A percentile compares a stretch with the other conserved stretches of the same genome.
These are phyloP conservation scores for Candida parachauliodes DNA, from an alignment of 805 yeast genomes.

Conservation along the genomic window DNA sequence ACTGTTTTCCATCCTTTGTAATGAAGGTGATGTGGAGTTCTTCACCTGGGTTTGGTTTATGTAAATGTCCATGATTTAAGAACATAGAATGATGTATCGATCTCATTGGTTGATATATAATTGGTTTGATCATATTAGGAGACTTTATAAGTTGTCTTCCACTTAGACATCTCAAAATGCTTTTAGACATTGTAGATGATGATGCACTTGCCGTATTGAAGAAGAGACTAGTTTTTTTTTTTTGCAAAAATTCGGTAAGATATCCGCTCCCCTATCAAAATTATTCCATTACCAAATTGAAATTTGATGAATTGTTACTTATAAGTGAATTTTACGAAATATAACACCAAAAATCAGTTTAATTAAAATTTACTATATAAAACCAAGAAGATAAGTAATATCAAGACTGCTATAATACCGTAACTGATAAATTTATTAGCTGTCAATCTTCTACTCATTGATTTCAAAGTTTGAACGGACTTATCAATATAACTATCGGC, in stretches of 20 bases:
- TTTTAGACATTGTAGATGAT: neutral
- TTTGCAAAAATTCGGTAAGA: conserved; percentile 1
- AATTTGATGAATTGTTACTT: neutral
- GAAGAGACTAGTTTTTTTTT: neutral
- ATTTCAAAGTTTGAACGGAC: conserved; percentile 76
- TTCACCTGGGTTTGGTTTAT: conserved; percentile 90
- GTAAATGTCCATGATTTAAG: conserved; percentile 74
- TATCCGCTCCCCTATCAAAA: conserved; percentile 6
- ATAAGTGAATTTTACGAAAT: no score
- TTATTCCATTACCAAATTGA: neutral
- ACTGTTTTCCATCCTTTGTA: conserved; percentile 85
- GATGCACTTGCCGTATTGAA: neutral
- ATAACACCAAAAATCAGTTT: conserved; percentile 26
- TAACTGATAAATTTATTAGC: conserved; percentile 88
- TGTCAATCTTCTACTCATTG: conserved; percentile 90
- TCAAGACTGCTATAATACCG: conserved; percentile 85
- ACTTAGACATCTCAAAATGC: neutral
- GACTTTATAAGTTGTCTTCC: neutral
- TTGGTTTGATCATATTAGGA: neutral
- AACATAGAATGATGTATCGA: conserved; percentile 15
- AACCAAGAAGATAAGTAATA: conserved; percentile 76
- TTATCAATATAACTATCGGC: conserved; percentile 94
- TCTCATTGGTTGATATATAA: conserved; percentile 8
- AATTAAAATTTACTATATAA: conserved; percentile 72
- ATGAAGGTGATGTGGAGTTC: conserved; percentile 80